Base-by-base conservation (phyloP, 2,329 filamentous ascomycete genomes). In the Verticillium isaacii region DNA sequence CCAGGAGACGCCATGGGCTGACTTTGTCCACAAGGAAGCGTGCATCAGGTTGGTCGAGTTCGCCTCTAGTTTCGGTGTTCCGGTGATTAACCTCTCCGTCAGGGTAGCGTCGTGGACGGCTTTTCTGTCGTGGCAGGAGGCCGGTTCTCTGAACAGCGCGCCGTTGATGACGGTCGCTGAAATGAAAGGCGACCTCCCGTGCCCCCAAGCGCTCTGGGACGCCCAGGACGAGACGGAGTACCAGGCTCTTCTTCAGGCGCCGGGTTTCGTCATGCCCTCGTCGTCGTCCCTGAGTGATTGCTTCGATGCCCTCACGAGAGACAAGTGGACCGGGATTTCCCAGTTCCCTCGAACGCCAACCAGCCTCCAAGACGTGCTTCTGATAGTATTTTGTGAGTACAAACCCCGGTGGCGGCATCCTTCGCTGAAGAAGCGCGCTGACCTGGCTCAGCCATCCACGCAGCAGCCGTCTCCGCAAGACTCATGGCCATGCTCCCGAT, bases 61-160 rank as follows among this genome's bases (percentile, higher is more conserved):
- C 3, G 11, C 52, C 5, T 6, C 12, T 14, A 5, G 25, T 4
- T 29, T 1, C 2, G 8, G 8, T 6, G 5, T 5, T 29, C n/a
- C 12, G 3, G 1, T 14, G 19, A 45, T 54, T 64, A 36, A 64
- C 9, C 32, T 32, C 4, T 6, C 3, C 19, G 32, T 3, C 15
- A 72, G 71, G 12, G 61, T 70, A n/a, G 67, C 66, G 1, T 64
- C 56, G 0, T 71, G 69, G 68, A 65, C 66, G 3, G 60, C 68
- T 11, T 57, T 70, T 7, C 61, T 62, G 7, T 69, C 72, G 57
- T 72, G 69, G 68, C 70, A 72, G 34, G 69, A 72, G 32, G 57
- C 62, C 25, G 66, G 71, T 56, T 63, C 69, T 59, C 67, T 65
- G 41, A 67, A 71, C 55, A 59, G 58, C 2, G 67, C 66, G 19